Evolutionary conservation across 2,329 filamentous ascomycete genomes (phyloP).

Genomic region (Furcasterigmium sp.): DNA sequence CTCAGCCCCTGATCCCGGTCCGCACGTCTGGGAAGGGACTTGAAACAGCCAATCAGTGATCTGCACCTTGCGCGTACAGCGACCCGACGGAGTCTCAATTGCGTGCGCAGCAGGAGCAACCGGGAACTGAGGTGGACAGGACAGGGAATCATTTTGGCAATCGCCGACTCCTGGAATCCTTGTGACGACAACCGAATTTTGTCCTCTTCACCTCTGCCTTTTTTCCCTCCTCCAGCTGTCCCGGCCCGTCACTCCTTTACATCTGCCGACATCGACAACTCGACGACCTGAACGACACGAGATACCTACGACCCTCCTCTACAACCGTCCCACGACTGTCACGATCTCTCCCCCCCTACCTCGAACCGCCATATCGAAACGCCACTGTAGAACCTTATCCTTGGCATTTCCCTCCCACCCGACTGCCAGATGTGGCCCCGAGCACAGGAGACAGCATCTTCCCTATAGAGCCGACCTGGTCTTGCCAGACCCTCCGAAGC

Average conservation of each 20-base stretch:
- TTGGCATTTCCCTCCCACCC: not conserved
- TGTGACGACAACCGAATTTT: not conserved
- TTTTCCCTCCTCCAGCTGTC: no score
- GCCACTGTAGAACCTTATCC: not conserved
- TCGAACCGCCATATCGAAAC: not conserved
- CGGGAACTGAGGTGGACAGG: no score
- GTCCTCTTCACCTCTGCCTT: not conserved
- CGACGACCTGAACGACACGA: no score
- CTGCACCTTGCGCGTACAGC: not conserved
- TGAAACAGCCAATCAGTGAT: slow-evolving; percentile 1
- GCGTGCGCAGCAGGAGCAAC: no score
- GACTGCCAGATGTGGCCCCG: not conserved
- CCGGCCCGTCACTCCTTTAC: not conserved
- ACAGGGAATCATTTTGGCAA: no score
- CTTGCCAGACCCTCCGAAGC: not conserved
- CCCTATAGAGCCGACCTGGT: not conserved
- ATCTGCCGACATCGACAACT: not conserved
- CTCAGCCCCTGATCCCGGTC: not conserved
- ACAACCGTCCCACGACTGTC: no score
- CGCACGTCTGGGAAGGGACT: not conserved
- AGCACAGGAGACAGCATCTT: not conserved
- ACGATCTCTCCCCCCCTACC: not conserved
- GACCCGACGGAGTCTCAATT: no score
- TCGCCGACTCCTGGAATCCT: not conserved
- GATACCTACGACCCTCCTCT: no score